Percentiles rank a stretch among this genome's conserved stretches.
These are phyloP conservation scores for Clonostachys rosea DNA, from an alignment of 2,329 filamentous ascomycete species.

Conservation along the genomic window DNA sequence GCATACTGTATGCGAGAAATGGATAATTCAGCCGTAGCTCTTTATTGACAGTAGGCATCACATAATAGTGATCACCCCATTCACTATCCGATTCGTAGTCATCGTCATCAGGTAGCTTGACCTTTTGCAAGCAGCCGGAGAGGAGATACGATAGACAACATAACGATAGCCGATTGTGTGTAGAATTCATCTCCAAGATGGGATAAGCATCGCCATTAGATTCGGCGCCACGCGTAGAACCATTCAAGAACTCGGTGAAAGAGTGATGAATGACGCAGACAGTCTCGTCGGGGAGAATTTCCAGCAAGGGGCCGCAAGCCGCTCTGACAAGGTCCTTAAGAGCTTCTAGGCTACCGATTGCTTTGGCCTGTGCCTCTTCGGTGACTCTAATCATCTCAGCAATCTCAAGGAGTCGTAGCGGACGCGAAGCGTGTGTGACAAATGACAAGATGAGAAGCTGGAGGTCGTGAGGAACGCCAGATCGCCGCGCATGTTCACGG, in stretches of 20 bases:
- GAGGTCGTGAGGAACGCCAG: slow-evolving; percentile 17
- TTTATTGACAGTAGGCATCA: too few relatives aligned
- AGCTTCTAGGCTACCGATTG: slow-evolving; percentile 9
- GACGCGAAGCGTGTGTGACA: slow-evolving; percentile 32
- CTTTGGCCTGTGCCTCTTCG: not conserved
- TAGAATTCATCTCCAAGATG: not conserved
- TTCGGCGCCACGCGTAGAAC: not conserved
- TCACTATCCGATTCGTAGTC: too few relatives aligned
- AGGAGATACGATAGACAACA: not conserved
- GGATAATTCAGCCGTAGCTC: too few relatives aligned
- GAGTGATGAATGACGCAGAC: slow-evolving; percentile 40
- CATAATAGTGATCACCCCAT: too few relatives aligned
- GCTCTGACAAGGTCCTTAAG: slow-evolving; percentile 28
- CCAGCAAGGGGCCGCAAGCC: slow-evolving; percentile 35
- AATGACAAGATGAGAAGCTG: slow-evolving; percentile 31
- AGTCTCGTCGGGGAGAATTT: slow-evolving; percentile 36
- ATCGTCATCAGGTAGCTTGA: not conserved
- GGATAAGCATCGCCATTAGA: not conserved
- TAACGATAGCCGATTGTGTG: not conserved
- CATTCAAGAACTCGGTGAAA: slow-evolving; percentile 36
- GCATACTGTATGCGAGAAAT: too few relatives aligned
- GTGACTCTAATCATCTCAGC: slow-evolving; percentile 18
- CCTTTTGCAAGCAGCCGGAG: not conserved
- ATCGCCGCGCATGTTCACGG: slow-evolving; percentile 9
- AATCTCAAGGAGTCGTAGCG: slow-evolving; percentile 35